Percentiles rank a stretch among this genome's conserved stretches.
phyloP scores from a whole-genome alignment of 176 grass and related monocot genomes.

The Oryza nivara region DNA sequence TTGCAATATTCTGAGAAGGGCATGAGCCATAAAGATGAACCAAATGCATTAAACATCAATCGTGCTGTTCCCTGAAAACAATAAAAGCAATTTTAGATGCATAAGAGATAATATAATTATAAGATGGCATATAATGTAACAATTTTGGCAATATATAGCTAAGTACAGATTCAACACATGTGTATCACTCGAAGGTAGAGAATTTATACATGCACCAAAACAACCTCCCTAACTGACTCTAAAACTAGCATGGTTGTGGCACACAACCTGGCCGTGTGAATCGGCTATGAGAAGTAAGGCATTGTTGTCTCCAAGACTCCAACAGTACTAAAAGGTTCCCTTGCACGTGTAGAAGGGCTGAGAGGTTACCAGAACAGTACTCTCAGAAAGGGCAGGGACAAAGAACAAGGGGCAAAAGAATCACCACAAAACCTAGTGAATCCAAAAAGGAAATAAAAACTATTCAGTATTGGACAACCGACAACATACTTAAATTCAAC shows the following conservation, averaged over 20 bases:
- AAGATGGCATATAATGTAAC: constrained; percentile 15
- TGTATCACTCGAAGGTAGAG: neutral
- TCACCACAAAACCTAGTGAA: neutral
- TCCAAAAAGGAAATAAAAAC: constrained; percentile 22
- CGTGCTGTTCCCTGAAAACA: constrained; percentile 82
- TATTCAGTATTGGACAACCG: constrained; percentile 12
- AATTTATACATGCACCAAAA: neutral
- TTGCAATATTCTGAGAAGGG: constrained; percentile 95
- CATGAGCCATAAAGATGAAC: constrained; percentile 87
- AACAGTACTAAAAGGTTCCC: neutral
- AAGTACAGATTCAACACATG: constrained; percentile 3
- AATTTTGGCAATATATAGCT: neutral
- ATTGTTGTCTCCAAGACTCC: neutral
- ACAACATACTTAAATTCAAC: constrained; percentile 8
- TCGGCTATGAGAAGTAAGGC: neutral
- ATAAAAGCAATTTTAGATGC: constrained; percentile 36
- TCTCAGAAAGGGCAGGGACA: neutral
- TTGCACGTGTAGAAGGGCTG: constrained; percentile 9
- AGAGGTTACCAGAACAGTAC: constrained; percentile 2
- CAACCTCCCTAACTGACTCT: neutral
- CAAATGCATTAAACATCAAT: constrained; percentile 91
- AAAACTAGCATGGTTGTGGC: neutral
- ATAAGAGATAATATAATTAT: neutral
- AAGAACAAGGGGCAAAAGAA: neutral
- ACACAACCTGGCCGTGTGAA: neutral